Evolutionary conservation across 2,329 filamentous ascomycete genomes (phyloP), one percentile per base, ranked within the genome.

Genomic region (Beauveria asiatica): DNA sequence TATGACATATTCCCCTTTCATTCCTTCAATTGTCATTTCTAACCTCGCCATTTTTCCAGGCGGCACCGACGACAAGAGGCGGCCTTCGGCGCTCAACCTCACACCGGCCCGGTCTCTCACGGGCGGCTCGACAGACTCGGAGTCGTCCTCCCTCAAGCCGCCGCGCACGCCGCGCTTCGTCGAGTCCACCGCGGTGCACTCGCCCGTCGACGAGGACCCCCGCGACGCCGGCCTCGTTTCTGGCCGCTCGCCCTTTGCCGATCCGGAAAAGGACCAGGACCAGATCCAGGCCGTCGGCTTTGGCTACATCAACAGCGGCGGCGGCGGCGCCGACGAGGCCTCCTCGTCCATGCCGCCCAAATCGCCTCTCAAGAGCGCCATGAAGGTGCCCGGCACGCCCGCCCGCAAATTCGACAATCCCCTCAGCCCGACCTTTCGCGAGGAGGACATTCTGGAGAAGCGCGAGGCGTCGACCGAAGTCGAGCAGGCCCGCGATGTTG

Each of bases 261-360:
- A 86, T 63, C 79, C 81, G 52, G 80, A 83, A 46, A 78, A 76
- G 64, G 33, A 37, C 11, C 33, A 37, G 11, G 80, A 80, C 58
- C 87, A 91, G 70, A 89, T 92, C 37, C 89, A 87, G 62, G 92
- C 96, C 76, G 84, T 96, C 65, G 92, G 92, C 65, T 97, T 97
- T 74, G 92, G 92, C 72, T 97, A 96, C 76, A 89, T 97, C 70
- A 81, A 84, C 67, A 80, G 80, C 66, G 72, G 78, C 76, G 75
- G 78, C 71, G 78, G 86, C 76, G 75, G 78, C 71, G 78, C 86
- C 62, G 75, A 78, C 71, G 78, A 86, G 62, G 80, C 86, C 33
- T 3, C 33, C 21, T 19, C 37, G 10, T 80, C 80, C 65, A 83
- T 83, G 78, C 83, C 86, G 42, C 90, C 90, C 57, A 87, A 82